Evolutionary conservation across 2,329 filamentous ascomycete genomes (phyloP), one percentile per base, ranked within the genome.

Genomic region (Plenodomus tracheiphilus): DNA sequence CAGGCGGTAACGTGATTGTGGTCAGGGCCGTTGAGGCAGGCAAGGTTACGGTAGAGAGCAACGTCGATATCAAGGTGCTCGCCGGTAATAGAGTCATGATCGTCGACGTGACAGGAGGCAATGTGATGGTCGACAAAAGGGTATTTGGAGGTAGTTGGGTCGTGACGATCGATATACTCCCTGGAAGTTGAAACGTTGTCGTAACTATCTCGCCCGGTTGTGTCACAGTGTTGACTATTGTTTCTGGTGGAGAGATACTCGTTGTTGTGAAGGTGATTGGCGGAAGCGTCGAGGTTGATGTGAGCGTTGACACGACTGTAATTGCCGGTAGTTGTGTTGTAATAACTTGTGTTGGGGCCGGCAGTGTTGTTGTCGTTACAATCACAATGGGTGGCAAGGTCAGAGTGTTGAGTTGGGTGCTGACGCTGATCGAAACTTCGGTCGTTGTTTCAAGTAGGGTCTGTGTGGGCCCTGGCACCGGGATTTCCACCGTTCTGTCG

Each of bases 41-140:
- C 28, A 56, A 34, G 20, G 57, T 61, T 2, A 59, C 46, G 1
- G 65, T 69, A 0, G 59, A 64, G 13, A 64, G 16, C 21, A 61
- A 38, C 6, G 64, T 68, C 25, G 49, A 59, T 9, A 8, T 4
- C 4, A 32, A 18, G 3, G 35, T 37, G 11, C 4, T 37, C 18
- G 54, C 55, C 2, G 65, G 62, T 9, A 66, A 50, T 7, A 54
- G 49, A 9, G 45, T 15, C 0, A 58, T 61, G 2, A 59, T 58
- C 3, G 58, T 65, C 8, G 51, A 18, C 8, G 57, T 59, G 1
- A 48, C 47, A 6, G 52, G 51, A 36, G 61, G 53, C 15, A 63
- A 30, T 7, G 54, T 59, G n/a, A 54, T 46, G 8, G 56, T 58
- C 0, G 44, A 49, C 4, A 53, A 4, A 5, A 49, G 39, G 4